These are phyloP conservation scores for Dillenia suffruticosa DNA, from an alignment of 164 flowering plant species.

Conservation along the genomic window DNA sequence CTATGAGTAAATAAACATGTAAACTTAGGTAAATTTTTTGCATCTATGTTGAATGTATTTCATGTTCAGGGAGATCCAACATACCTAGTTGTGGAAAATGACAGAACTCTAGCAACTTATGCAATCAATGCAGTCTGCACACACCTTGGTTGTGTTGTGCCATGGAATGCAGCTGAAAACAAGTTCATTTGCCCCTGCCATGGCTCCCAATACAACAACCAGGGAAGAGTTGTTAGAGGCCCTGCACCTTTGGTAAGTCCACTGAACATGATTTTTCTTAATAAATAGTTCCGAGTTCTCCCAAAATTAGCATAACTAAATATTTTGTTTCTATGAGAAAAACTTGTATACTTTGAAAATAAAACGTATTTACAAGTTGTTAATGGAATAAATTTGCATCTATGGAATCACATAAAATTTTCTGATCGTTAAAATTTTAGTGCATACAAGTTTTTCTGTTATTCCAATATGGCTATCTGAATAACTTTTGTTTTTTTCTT, in stretches of 20 bases:
- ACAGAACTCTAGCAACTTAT: slow-evolving; percentile 77
- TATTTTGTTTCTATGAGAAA: too few relatives aligned
- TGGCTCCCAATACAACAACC: slow-evolving; percentile 91
- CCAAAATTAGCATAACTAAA: too few relatives aligned
- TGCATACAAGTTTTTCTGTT: neutral
- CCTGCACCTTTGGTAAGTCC: slow-evolving; percentile 88
- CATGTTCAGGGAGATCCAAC: slow-evolving; percentile 84
- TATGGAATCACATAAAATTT: too few relatives aligned
- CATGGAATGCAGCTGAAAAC: slow-evolving; percentile 75
- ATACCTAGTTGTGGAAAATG: slow-evolving; percentile 86
- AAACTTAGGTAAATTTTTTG: too few relatives aligned
- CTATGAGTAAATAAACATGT: too few relatives aligned
- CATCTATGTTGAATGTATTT: neutral
- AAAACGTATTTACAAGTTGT: too few relatives aligned
- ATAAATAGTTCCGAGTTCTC: too few relatives aligned
- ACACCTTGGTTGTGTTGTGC: slow-evolving; percentile 95
- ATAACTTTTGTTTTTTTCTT: neutral
- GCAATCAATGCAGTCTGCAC: slow-evolving; percentile 96
- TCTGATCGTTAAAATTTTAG: too few relatives aligned
- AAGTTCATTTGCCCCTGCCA: slow-evolving; percentile 96
- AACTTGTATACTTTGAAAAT: too few relatives aligned
- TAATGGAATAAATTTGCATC: too few relatives aligned
- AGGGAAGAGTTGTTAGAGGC: slow-evolving; percentile 86
- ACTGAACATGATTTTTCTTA: too few relatives aligned
- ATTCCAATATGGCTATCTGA: too few relatives aligned